Percentiles rank a stretch among this genome's conserved stretches.
Evolutionary conservation across 352 stramenopile genomes (phyloP).

Genomic region (Globisporangium spinosum): DNA sequence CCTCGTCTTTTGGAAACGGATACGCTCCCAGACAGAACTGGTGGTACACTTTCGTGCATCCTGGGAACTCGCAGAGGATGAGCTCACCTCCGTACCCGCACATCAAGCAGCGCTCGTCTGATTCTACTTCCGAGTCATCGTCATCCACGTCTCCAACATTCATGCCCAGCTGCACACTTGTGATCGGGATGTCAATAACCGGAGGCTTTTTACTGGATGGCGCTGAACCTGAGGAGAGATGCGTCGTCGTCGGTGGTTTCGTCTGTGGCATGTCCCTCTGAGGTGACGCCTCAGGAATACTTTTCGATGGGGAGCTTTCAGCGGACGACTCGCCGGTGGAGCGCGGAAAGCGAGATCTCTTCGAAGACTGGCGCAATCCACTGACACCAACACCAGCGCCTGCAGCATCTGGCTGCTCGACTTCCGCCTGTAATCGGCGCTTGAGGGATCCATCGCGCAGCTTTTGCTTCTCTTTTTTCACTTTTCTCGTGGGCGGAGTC

Average conservation of each 20-base stretch:
- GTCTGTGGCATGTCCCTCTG: constrained; percentile 26
- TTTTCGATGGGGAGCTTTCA: constrained; percentile 35
- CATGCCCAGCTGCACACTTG: constrained; percentile 28
- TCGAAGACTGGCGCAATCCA: constrained; percentile 36
- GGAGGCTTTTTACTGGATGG: constrained; percentile 31
- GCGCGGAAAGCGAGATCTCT: constrained; percentile 40
- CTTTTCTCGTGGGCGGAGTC: constrained; percentile 26
- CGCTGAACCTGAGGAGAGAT: background rate
- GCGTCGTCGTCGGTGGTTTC: background rate
- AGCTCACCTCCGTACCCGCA: constrained; percentile 80
- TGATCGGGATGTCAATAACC: constrained; percentile 33
- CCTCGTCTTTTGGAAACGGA: constrained; percentile 75
- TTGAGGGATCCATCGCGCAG: constrained; percentile 50
- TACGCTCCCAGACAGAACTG: constrained; percentile 81
- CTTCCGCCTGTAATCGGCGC: constrained; percentile 41
- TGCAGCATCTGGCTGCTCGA: background rate
- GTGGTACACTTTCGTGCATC: constrained; percentile 85
- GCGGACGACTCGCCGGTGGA: constrained; percentile 34
- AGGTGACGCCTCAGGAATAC: constrained; percentile 29
- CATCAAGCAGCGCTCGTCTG: constrained; percentile 77
- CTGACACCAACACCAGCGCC: background rate
- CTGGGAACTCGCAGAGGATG: constrained; percentile 78
- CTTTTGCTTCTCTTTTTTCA: constrained; percentile 64
- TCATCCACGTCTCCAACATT: constrained; percentile 26
- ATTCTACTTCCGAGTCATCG: constrained; percentile 42